Evolutionary conservation across 2,329 filamentous ascomycete species (phyloP).

Genomic region (Trichophaea hybrida): DNA sequence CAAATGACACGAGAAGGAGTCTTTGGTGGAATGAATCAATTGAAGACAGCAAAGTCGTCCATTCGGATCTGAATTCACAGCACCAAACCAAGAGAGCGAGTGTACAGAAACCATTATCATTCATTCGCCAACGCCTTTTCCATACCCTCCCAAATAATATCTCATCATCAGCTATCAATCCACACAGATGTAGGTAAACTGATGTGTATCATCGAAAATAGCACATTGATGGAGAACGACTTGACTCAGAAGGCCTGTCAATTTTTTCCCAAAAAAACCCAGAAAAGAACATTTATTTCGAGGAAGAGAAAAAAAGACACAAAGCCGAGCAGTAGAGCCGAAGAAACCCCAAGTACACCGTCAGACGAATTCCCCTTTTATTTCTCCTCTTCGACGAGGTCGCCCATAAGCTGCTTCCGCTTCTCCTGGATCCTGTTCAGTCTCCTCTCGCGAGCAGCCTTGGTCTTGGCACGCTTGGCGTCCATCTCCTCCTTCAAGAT

Average conservation of each 20-base stretch:
- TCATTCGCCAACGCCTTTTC: neutral
- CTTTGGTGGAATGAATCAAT: no score
- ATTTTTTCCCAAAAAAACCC: neutral
- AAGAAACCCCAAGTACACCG: neutral
- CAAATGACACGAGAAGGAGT: no score
- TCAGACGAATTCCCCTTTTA: neutral
- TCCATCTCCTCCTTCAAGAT: conserved; percentile 99
- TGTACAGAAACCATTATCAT: conserved; percentile 11
- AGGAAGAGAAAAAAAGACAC: neutral
- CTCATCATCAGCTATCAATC: neutral
- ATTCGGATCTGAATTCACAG: no score
- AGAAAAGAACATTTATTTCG: neutral
- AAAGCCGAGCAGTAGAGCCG: conserved; percentile 9
- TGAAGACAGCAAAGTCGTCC: no score
- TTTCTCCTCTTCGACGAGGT: conserved; percentile 30
- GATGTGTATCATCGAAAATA: neutral
- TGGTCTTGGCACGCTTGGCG: conserved; percentile 99
- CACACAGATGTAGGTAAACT: neutral
- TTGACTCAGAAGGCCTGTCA: neutral
- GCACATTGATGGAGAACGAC: neutral
- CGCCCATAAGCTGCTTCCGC: conserved; percentile 70
- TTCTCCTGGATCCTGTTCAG: conserved; percentile 80
- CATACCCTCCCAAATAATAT: neutral
- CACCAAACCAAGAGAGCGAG: neutral
- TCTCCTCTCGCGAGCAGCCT: conserved; percentile 98